phyloP scores from a whole-genome alignment of 2,329 filamentous ascomycete genomes.

The Aspergillus glaucus region DNA sequence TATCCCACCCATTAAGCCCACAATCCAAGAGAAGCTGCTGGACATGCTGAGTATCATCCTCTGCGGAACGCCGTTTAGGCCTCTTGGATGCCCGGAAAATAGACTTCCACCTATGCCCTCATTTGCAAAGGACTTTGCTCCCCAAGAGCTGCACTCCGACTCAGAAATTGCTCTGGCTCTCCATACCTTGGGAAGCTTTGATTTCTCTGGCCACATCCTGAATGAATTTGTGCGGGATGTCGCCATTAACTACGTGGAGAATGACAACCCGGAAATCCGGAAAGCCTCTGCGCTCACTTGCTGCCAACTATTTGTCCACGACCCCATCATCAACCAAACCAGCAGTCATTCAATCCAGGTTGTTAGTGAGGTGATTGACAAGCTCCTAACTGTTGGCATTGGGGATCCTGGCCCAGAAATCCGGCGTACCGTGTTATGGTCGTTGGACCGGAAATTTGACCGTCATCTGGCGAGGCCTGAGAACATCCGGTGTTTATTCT shows the following conservation, averaged over 20 bases:
- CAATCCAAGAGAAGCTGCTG: constrained; percentile 86
- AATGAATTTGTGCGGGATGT: constrained; percentile 98
- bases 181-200: constrained; percentile 94
- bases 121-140: constrained; percentile 81
- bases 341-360: constrained; percentile 96
- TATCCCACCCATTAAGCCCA: constrained; percentile 86
- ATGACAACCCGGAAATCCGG: constrained; percentile 86
- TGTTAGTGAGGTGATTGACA: constrained; percentile 95
- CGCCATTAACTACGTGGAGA: constrained; percentile 95
- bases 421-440: constrained; percentile 76
- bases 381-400: constrained; percentile 86
- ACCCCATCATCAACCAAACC: constrained; percentile 96
- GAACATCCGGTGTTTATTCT: constrained; percentile 91
- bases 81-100: constrained; percentile 83
- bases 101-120: constrained; percentile 74
- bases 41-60: constrained; percentile 94
- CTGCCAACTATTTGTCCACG: constrained; percentile 92
- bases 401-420: constrained; percentile 88
- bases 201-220: constrained; percentile 81
- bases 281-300: constrained; percentile 93
- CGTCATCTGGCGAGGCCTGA: constrained; percentile 94
- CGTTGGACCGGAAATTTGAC: constrained; percentile 88
- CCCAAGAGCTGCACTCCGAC: constrained; percentile 73
- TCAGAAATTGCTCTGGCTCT: constrained; percentile 87
- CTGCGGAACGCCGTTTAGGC: constrained; percentile 85